A percentile compares a stretch with the other conserved stretches of the same genome.
phyloP scores from a whole-genome alignment of 306 rosid genomes.

The Fagus sylvatica region DNA sequence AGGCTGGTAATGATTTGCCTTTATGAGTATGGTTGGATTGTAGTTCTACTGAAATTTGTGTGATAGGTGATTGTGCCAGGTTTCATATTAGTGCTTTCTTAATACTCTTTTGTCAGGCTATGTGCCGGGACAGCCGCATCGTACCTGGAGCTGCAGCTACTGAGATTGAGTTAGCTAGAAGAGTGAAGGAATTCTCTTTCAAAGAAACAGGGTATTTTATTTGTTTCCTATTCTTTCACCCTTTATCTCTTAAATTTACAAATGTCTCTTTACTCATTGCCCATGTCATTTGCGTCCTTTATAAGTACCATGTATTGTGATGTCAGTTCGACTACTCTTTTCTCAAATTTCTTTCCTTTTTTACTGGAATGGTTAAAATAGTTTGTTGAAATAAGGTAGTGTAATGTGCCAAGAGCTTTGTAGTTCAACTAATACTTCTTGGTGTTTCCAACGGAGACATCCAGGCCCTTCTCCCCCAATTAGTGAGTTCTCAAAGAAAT shows the following conservation, averaged over 20 bases:
- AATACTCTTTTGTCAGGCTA: slow-evolving; percentile 56
- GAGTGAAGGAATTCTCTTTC: slow-evolving; percentile 84
- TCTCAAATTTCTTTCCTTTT: too few species aligned
- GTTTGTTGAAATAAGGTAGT: too few species aligned
- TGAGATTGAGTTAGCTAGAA: slow-evolving; percentile 85
- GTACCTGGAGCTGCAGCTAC: slow-evolving; percentile 97
- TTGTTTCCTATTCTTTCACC: not conserved
- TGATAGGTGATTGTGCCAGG: not conserved
- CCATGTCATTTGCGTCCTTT: too few species aligned
- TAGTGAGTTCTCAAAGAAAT: too few species aligned
- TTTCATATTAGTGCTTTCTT: slow-evolving; percentile 9
- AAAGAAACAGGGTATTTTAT: slow-evolving; percentile 79
- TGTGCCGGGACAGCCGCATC: slow-evolving; percentile 87
- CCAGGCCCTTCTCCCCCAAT: too few species aligned
- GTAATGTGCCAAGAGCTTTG: too few species aligned
- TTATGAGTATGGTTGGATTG: not conserved
- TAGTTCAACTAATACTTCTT: too few species aligned
- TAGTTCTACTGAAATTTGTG: slow-evolving; percentile 2
- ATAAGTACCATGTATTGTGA: too few species aligned
- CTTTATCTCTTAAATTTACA: not conserved
- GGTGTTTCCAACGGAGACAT: too few species aligned
- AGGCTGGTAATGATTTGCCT: not conserved
- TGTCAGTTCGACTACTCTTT: too few species aligned
- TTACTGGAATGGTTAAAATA: too few species aligned
- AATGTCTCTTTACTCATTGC: not conserved